Evolutionary conservation across 768 basidiomycete genomes (phyloP).

Genomic region (Gautieria morchelliformis): DNA sequence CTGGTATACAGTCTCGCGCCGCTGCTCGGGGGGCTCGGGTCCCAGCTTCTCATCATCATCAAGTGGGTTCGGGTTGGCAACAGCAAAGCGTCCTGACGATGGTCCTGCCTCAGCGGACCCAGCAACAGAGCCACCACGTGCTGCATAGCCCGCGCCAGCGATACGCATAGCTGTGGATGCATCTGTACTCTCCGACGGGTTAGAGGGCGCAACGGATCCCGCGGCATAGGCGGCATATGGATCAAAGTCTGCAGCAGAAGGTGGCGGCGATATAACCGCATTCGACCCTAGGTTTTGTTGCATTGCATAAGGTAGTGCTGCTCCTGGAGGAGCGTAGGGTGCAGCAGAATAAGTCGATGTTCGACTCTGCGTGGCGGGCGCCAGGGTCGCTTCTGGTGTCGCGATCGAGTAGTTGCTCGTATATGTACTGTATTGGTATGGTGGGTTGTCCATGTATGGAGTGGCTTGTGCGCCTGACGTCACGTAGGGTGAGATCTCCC

Average conservation of each 20-base stretch:
- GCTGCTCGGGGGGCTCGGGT: not conserved
- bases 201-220: not conserved
- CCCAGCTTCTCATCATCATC: not conserved
- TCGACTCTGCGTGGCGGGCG: not conserved
- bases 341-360: not conserved
- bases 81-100: not conserved
- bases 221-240: not conserved
- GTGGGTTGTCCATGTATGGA: not conserved
- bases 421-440: not conserved
- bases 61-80: not conserved
- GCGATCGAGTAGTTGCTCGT: not conserved
- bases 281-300: not conserved
- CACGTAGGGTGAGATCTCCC: not conserved
- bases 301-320: not conserved
- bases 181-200: not conserved
- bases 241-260: not conserved
- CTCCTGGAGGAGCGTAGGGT: not conserved
- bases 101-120: not conserved
- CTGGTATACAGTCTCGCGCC: not conserved
- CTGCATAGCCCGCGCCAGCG: not conserved
- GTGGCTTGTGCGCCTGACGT: not conserved
- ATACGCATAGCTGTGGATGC: not conserved
- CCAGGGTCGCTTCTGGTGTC: not conserved
- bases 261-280: not conserved
- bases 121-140: not conserved